Base-by-base conservation (phyloP, 2,329 filamentous ascomycete genomes). In the Penicillium sp. region DNA sequence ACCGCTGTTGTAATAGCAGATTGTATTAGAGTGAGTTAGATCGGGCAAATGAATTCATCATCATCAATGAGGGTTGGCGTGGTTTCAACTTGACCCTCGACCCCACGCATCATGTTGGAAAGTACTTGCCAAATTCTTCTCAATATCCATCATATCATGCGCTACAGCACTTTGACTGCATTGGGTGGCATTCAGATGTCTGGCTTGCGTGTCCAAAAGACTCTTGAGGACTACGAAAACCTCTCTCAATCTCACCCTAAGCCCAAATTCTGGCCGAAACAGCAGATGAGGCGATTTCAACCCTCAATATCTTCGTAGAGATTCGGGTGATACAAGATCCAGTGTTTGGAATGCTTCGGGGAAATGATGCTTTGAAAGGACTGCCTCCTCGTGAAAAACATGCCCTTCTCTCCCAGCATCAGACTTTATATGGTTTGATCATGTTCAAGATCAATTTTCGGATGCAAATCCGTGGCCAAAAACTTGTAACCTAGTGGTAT, bases 71-170 rank as follows among this genome's bases (percentile, higher is more conserved):
- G n/a, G n/a, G n/a, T n/a, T n/a, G n/a, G n/a, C n/a, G n/a, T n/a
- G n/a, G n/a, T n/a, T n/a, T n/a, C n/a, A n/a, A n/a, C n/a, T n/a
- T n/a, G n/a, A n/a, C n/a, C n/a, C n/a, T n/a, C n/a, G n/a, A n/a
- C n/a, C n/a, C n/a, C n/a, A n/a, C n/a, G n/a, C n/a, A n/a, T n/a
- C n/a, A n/a, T n/a, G n/a, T n/a, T n/a, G n/a, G n/a, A n/a, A n/a
- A n/a, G n/a, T n/a, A n/a, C 65, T 4, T 46, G 60, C 8, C 66
- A 70, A 39, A 53, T 71, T 15, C 62, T 68, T 18, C 65, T 75
- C 7, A 69, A 73, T 44, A 62, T 69, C 20, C 67, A 72, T 52
- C 65, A 70, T 51, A 55, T 52, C n/a, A 63, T 71, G 47, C 60
- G 69, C n/a, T 21, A 58, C 49, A 63, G 56, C 36, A 45, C 32